A percentile compares a stretch with the other conserved stretches of the same genome.
These are phyloP conservation scores for Meira miltonrushii DNA, from an alignment of 1,284 basidiomycete species.

Conservation along the genomic window DNA sequence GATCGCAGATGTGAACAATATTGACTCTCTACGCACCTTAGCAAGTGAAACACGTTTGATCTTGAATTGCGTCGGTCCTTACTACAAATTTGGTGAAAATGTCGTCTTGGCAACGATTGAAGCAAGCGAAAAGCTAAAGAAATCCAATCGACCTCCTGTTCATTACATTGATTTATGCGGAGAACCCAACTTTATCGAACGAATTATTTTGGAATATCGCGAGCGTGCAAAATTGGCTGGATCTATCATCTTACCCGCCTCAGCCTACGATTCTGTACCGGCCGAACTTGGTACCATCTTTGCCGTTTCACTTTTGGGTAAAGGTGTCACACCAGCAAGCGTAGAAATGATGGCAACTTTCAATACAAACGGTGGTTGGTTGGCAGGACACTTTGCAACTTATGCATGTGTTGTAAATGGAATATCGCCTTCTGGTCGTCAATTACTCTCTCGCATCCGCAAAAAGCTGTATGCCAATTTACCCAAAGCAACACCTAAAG, in stretches of 20 bases:
- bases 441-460: constrained; percentile 8
- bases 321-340: constrained; percentile 11
- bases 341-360: constrained; percentile 19
- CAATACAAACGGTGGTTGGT: background rate
- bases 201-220: constrained; percentile 13
- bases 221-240: constrained; percentile 7
- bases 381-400: constrained; percentile 18
- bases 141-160: background rate
- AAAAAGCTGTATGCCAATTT: constrained; percentile 1
- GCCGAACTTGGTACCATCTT: constrained; percentile 14
- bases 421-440: constrained; percentile 14
- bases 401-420: constrained; percentile 23
- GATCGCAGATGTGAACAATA: constrained; percentile 11
- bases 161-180: constrained; percentile 17
- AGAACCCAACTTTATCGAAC: constrained; percentile 14
- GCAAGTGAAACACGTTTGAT: constrained; percentile 10
- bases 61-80: constrained; percentile 14
- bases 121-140: constrained; percentile 49
- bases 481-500: constrained; percentile 12
- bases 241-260: constrained; percentile 11
- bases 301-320: constrained; percentile 6
- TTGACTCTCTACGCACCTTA: constrained; percentile 2
- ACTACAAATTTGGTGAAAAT: constrained; percentile 61
- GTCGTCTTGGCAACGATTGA: constrained; percentile 62
- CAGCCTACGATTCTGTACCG: constrained; percentile 16